Percentiles rank a stretch among this genome's conserved stretches.
phyloP scores from a whole-genome alignment of 148 eudicot genomes.

The Cornus controversa region DNA sequence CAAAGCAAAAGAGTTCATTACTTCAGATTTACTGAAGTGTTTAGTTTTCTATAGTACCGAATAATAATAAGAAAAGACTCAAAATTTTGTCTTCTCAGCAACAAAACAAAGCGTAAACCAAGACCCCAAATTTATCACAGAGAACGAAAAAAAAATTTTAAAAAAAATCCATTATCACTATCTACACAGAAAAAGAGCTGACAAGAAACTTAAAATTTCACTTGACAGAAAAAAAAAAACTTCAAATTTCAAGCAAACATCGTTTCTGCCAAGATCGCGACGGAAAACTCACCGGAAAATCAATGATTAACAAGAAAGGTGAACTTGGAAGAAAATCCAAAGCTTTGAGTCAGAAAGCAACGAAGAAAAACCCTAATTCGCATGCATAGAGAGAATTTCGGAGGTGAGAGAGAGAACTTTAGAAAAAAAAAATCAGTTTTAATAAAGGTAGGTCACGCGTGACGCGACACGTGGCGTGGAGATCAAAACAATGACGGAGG shows the following conservation, averaged over 20 bases:
- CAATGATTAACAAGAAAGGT: constrained; percentile 14
- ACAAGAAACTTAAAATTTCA: not conserved
- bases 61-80: not conserved
- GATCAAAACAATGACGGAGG: constrained; percentile 47
- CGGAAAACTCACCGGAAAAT: constrained; percentile 35
- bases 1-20: not conserved
- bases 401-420: constrained; percentile 20
- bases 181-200: not conserved
- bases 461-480: constrained; percentile 55
- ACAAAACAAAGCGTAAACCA: constrained; percentile 11
- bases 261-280: too few species aligned
- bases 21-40: not conserved
- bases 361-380: constrained; percentile 37
- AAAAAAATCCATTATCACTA: not conserved
- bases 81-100: constrained; percentile 16
- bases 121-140: constrained; percentile 2
- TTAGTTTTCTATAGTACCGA: not conserved
- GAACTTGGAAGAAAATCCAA: not conserved
- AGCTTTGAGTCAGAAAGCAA: not conserved
- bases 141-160: not conserved
- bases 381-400: constrained; percentile 25
- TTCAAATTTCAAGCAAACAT: not conserved
- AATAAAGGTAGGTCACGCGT: constrained; percentile 9
- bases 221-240: not conserved
- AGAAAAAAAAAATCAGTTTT: not conserved